Percentiles rank a stretch among this genome's conserved stretches.
phyloP scores from a whole-genome alignment of 2,329 filamentous ascomycete species.

The Pseudodiploospora longispora region DNA sequence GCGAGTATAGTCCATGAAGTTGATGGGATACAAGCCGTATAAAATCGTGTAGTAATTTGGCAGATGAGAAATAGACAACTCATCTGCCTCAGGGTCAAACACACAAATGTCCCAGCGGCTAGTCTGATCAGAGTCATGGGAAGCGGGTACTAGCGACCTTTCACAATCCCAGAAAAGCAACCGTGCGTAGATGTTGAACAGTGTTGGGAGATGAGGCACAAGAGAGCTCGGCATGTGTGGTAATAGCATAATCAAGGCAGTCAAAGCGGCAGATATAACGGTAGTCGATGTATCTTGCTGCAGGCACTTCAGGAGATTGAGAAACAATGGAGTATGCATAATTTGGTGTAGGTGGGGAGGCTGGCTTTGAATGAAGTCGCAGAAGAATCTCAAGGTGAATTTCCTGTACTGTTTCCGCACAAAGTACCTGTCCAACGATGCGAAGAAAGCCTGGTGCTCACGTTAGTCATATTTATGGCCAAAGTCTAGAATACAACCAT shows the following conservation, averaged over 20 bases:
- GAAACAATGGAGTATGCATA: constrained; percentile 63
- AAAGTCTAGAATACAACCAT: neutral
- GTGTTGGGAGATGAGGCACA: constrained; percentile 57
- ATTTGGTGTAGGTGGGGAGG: constrained; percentile 73
- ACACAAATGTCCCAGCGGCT: constrained; percentile 55
- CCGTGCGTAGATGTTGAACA: constrained; percentile 77
- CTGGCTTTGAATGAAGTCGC: constrained; percentile 64
- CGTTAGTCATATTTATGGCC: constrained; percentile 1
- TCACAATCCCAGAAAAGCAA: constrained; percentile 70
- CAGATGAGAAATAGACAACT: constrained; percentile 57
- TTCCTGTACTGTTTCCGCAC: constrained; percentile 56
- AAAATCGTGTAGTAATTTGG: constrained; percentile 72
- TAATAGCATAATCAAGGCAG: constrained; percentile 70
- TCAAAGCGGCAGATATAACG: constrained; percentile 66
- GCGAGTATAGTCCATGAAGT: constrained; percentile 78
- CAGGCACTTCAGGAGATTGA: constrained; percentile 63
- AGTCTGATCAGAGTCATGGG: constrained; percentile 30
- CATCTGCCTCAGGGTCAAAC: constrained; percentile 54
- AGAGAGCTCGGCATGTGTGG: constrained; percentile 72
- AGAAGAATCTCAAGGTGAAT: constrained; percentile 57
- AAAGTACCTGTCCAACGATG: constrained; percentile 56
- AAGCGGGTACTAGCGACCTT: constrained; percentile 29
- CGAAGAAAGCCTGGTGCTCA: constrained; percentile 52
- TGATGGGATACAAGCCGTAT: constrained; percentile 76
- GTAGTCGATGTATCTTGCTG: constrained; percentile 72